Evolutionary conservation across 2,329 filamentous ascomycete genomes (phyloP).

Genomic region (Aspergillus jensenii): DNA sequence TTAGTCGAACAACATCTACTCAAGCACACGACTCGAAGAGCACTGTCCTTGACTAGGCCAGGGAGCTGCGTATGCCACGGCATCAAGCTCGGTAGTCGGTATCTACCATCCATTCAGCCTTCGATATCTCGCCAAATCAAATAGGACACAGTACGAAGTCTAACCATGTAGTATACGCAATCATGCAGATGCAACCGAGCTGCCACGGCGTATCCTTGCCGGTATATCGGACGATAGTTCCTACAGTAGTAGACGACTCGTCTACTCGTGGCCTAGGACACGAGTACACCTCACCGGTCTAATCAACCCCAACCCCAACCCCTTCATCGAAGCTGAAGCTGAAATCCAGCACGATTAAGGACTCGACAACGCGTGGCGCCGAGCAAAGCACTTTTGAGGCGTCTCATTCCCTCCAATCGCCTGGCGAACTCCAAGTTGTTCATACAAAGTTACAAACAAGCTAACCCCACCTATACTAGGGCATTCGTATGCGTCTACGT

Average conservation of each 20-base stretch:
- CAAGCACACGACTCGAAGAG: neutral
- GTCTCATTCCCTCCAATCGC: neutral
- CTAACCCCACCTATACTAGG: conserved; percentile 9
- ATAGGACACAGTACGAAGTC: neutral
- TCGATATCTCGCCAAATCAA: neutral
- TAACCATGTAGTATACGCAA: neutral
- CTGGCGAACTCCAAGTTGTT: neutral
- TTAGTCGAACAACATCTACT: neutral
- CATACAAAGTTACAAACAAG: neutral
- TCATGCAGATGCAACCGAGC: neutral
- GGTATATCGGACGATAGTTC: no score
- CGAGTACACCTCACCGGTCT: no score
- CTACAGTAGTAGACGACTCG: no score
- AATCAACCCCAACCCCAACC: no score
- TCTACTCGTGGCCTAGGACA: no score
- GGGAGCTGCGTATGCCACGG: no score
- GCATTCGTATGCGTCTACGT: conserved; percentile 26
- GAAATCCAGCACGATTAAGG: no score
- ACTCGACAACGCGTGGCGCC: neutral
- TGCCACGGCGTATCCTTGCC: no score
- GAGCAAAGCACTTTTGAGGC: neutral
- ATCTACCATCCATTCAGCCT: neutral
- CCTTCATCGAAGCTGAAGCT: no score
- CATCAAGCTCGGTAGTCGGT: neutral
- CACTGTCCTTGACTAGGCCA: neutral